Evolutionary conservation across 78 protist genomes (phyloP), one percentile per base, ranked within the genome.

Genomic region (Andalucia godoyi): DNA sequence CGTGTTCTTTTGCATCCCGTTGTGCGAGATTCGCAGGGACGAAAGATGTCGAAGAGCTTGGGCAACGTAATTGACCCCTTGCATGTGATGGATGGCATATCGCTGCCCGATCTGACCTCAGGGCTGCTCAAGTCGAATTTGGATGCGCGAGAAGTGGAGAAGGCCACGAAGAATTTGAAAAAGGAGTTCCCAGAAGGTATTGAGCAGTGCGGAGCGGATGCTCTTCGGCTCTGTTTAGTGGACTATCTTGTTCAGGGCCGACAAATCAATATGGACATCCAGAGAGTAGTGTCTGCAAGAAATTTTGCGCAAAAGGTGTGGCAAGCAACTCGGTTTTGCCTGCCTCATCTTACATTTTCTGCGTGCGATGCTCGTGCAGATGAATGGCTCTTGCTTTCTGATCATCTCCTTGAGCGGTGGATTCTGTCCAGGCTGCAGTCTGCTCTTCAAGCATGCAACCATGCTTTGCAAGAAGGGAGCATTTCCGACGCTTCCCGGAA

Each of bases 41-140:
- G 90, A 38, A 95, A 95, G 81, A 95, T 95, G 99, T 76, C 89
- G 61, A 95, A 95, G 84, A 65, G 78, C 39, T 70, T 85, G 17
- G 98, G 98, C 62, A 93, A 93, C 64, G 93, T 93, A 1, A 80
- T 87, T 8, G 93, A 87, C 61, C 93, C 93, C 17, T 36, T 76
- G 18, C 66, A 87, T 39, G 80, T 83, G 15, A 79, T 89, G 46
- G 66, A 70, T 13, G 92, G 92, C 18, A 39, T 47, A 0, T 32
- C 74, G 21, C 51, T 71, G 47, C 47, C 2, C 25, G 0, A 25
- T 4, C 29, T 30, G 33, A 52, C 57, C 5, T 52, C 27, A 40
- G 2, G 52, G 43, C 25, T 45, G 50, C 34, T 0, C 21, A 9
- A 25, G 18, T 55, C 66, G 5, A 77, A 77, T 59, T 66, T 77